Conservation (phyloP, 116 monocot genomes). For the Papilionanthe hybrid region DNA sequence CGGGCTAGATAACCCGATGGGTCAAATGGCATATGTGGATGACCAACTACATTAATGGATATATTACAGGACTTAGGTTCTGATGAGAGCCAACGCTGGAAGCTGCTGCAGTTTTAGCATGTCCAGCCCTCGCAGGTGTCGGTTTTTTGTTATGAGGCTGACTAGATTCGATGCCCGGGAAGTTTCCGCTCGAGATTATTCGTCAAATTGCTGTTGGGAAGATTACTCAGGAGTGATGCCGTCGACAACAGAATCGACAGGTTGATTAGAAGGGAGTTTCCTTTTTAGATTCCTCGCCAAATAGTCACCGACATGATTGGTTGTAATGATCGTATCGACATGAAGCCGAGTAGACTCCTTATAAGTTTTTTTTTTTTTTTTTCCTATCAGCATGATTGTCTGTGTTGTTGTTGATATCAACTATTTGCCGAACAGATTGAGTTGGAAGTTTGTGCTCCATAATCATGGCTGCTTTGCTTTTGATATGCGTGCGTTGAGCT, state of each 20-base stretch:
- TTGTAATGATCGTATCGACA: background rate
- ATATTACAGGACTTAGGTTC: background rate
- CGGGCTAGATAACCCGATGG: background rate
- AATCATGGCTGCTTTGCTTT: background rate
- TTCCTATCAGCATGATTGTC: background rate
- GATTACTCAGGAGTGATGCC: background rate
- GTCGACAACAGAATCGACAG: background rate
- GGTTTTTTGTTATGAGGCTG: background rate
- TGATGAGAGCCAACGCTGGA: background rate
- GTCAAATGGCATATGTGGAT: background rate
- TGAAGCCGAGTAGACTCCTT: background rate
- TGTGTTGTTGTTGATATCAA: background rate
- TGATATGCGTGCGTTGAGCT: background rate
- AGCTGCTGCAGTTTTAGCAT: background rate
- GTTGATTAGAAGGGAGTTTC: conserved; percentile 4
- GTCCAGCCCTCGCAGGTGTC: conserved; percentile 1
- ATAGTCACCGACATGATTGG: background rate
- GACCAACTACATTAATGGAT: background rate
- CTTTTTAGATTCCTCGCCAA: conserved; percentile 8
- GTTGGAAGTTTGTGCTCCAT: background rate
- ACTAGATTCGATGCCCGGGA: background rate
- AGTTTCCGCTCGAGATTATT: background rate
- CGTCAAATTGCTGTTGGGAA: no score
- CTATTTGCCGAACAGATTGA: background rate
- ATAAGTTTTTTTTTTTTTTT: background rate